Percentiles rank a stretch among this genome's conserved stretches.
Conservation (phyloP, 441 rosid species). For the Gossypium lobatum region DNA sequence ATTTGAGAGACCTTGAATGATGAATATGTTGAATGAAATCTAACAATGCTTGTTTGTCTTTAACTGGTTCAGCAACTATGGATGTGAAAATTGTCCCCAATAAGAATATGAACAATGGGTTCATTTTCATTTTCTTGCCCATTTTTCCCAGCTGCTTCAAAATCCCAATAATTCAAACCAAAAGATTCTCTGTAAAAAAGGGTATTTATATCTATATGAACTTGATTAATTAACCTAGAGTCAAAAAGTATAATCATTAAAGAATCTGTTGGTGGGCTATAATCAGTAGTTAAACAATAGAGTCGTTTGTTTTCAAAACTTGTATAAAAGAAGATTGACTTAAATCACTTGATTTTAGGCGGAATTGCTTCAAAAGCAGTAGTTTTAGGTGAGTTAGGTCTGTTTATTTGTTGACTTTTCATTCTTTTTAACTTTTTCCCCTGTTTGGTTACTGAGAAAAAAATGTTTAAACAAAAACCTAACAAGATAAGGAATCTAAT, state of each 20-base stretch:
- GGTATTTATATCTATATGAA: too few species aligned
- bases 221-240: neutral
- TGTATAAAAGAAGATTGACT: conserved; percentile 1
- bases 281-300: conserved; percentile 1
- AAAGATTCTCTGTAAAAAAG: neutral
- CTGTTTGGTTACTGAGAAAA: conserved; percentile 23
- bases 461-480: neutral
- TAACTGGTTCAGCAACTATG: conserved; percentile 44
- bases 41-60: conserved; percentile 62
- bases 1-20: conserved; percentile 41
- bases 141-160: conserved; percentile 7
- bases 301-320: neutral
- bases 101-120: conserved; percentile 29
- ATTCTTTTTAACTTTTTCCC: conserved; percentile 18
- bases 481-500: neutral
- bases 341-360: conserved; percentile 10
- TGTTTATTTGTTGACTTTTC: conserved; percentile 46
- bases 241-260: conserved; percentile 1
- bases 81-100: conserved; percentile 30
- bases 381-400: conserved; percentile 31
- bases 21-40: conserved; percentile 45
- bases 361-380: conserved; percentile 31
- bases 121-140: conserved; percentile 31
- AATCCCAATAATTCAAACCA: neutral
- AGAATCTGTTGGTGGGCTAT: neutral